Conservation (phyloP, 176 grass and related monocot species). For the Leersia perrieri region DNA sequence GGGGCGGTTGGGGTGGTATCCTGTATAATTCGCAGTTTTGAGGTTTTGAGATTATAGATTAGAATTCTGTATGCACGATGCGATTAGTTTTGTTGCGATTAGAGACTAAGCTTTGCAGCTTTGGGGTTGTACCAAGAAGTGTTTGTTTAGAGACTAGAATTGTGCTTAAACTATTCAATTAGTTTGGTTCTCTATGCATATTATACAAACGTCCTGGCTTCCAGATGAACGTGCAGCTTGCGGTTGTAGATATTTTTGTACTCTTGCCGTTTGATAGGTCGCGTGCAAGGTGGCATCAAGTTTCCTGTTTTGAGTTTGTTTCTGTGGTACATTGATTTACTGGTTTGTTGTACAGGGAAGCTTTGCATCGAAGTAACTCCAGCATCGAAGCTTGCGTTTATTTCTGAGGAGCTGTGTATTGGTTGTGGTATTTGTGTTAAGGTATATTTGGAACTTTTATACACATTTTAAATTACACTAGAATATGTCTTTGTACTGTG, state of each 20-base stretch:
- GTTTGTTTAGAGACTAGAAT: no score
- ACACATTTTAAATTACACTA: not conserved
- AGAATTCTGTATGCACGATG: not conserved
- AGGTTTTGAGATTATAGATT: not conserved
- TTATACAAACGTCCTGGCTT: not conserved
- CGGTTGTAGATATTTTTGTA: not conserved
- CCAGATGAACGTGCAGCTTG: not conserved
- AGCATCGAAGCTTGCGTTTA: constrained; percentile 59
- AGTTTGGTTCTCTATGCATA: no score
- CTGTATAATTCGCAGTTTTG: not conserved
- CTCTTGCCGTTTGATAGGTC: not conserved
- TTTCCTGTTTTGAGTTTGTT: not conserved
- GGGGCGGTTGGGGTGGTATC: not conserved
- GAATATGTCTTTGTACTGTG: not conserved
- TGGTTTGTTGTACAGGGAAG: constrained; percentile 52
- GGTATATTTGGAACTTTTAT: constrained; percentile 30
- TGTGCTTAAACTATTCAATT: no score
- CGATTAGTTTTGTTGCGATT: no score
- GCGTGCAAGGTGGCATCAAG: not conserved
- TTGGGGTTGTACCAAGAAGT: no score
- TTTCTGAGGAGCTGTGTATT: constrained; percentile 94
- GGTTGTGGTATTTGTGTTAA: constrained; percentile 98
- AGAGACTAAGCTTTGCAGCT: no score
- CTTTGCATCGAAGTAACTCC: constrained; percentile 83
- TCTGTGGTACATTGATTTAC: not conserved